Evolutionary conservation across 352 stramenopile genomes (phyloP).

Genomic region (Pseudoperonospora humuli): DNA sequence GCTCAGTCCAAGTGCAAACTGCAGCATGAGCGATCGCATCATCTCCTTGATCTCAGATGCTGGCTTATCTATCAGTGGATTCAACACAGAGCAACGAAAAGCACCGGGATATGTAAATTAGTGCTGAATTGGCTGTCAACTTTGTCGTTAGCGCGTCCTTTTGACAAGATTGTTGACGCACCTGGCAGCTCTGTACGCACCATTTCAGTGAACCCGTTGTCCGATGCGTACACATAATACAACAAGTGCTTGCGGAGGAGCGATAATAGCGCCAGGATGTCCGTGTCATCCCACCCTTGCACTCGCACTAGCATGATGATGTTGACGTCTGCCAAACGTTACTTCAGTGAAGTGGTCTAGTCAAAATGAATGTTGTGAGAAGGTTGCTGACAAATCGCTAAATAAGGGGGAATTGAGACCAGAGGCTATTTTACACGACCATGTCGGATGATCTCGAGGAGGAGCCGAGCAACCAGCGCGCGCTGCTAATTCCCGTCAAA

Average conservation of each 20-base stretch:
- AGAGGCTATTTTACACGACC: too few species aligned
- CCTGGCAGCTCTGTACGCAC: slow-evolving; percentile 35
- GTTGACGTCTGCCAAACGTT: too few species aligned
- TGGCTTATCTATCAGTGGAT: slow-evolving; percentile 33
- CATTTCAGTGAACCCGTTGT: slow-evolving; percentile 33
- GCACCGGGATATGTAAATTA: too few species aligned
- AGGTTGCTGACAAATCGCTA: not conserved
- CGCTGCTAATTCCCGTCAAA: slow-evolving; percentile 86
- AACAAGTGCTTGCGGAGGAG: slow-evolving; percentile 43
- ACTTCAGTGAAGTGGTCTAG: too few species aligned
- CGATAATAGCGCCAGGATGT: slow-evolving; percentile 44
- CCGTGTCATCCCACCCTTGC: slow-evolving; percentile 41
- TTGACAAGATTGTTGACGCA: slow-evolving; percentile 6
- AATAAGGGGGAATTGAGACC: slow-evolving; percentile 4
- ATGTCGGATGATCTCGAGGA: slow-evolving; percentile 35
- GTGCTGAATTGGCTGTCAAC: too few species aligned
- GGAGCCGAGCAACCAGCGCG: slow-evolving; percentile 38
- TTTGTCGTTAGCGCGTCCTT: too few species aligned
- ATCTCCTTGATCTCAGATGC: slow-evolving; percentile 33
- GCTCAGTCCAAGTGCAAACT: slow-evolving; percentile 50
- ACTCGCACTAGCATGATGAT: slow-evolving; percentile 21
- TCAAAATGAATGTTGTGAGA: not conserved
- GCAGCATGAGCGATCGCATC: slow-evolving; percentile 43
- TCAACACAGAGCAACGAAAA: too few species aligned
- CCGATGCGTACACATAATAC: slow-evolving; percentile 54